Conservation (phyloP, 176 grass and related monocot genomes). For the Aechmea fasciata region DNA sequence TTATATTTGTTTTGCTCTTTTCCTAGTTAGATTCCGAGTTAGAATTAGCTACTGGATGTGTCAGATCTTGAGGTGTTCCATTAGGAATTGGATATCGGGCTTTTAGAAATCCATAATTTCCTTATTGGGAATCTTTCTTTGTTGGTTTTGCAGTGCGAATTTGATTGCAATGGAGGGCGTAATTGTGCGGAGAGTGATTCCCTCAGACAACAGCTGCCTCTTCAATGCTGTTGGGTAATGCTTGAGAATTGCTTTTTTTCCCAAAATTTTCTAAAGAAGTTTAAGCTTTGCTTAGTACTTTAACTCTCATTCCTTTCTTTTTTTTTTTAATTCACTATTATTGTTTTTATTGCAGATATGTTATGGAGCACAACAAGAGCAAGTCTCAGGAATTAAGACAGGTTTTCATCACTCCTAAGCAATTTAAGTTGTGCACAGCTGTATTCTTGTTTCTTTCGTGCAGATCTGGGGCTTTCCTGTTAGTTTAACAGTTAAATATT, state of each 20-base stretch:
- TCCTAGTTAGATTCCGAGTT: too few relatives aligned
- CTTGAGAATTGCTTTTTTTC: constrained; percentile 6
- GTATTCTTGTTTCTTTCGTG: background rate
- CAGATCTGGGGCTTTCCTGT: background rate
- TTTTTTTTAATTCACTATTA: constrained; percentile 4
- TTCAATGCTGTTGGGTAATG: constrained; percentile 89
- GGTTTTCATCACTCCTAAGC: constrained; percentile 19
- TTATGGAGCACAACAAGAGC: constrained; percentile 72
- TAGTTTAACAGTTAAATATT: background rate
- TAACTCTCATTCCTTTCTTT: background rate
- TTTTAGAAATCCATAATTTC: too few relatives aligned
- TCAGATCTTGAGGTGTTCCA: too few relatives aligned
- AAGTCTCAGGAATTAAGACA: constrained; percentile 81
- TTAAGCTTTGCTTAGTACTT: background rate
- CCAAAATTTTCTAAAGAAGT: background rate
- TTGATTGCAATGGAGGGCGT: constrained; percentile 54
- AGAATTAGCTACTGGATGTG: too few relatives aligned
- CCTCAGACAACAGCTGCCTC: constrained; percentile 94
- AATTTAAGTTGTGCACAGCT: background rate
- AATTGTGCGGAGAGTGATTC: constrained; percentile 80
- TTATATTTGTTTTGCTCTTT: too few relatives aligned
- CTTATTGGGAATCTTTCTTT: too few relatives aligned
- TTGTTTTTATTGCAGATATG: constrained; percentile 36
- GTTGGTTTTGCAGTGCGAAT: background rate
- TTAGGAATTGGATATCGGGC: too few relatives aligned